Evolutionary conservation across 495 filamentous ascomycete genomes (phyloP), one percentile per base, ranked within the genome.

Genomic region (Ascodesmis nigricans): DNA sequence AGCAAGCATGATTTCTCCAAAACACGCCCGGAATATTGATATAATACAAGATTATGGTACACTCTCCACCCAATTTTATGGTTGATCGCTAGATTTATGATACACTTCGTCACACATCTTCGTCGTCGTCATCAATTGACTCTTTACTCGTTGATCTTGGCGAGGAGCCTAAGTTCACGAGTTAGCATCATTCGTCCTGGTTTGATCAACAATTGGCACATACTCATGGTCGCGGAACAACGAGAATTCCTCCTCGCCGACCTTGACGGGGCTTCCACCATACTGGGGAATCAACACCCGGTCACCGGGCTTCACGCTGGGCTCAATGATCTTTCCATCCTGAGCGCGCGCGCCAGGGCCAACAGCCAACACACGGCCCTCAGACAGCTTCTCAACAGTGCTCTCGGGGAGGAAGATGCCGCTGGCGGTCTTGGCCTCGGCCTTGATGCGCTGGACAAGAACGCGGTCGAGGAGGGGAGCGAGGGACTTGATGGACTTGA

Each of bases 141-240:
- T n/a, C n/a, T n/a, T 49, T 50, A 82, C 61, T 84, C 78, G 54
- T 74, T 79, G 64, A 87, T 83, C 71, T 83, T 84, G 55, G 79
- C 78, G 36, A 84, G 67, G 42, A 84, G 63, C 53, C 78, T 84
- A 43, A 7, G 15, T 14, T 20, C 6, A 17, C 30, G 5, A 14
- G 21, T 33, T 19, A 33, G 30, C 16, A 16, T 19, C 5, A 6
- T 14, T 14, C 7, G 6, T 6, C 16, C 13, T 14, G 16, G 8
- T 19, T 6, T 4, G 7, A 16, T 13, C 13, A 8, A 5, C 30
- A 17, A 20, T 5, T 13, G 13, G 11, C 33, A 69, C 78, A 53
- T 72, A 93, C 87, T 99, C 87, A 59, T 79, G 73, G 58, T 99
- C 87, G 46, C 84, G 66, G 73, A 90, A 99, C 37, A 99, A 74